Evolutionary conservation across 257 asterid genomes (phyloP).

Genomic region (Ocimum tenuiflorum): DNA sequence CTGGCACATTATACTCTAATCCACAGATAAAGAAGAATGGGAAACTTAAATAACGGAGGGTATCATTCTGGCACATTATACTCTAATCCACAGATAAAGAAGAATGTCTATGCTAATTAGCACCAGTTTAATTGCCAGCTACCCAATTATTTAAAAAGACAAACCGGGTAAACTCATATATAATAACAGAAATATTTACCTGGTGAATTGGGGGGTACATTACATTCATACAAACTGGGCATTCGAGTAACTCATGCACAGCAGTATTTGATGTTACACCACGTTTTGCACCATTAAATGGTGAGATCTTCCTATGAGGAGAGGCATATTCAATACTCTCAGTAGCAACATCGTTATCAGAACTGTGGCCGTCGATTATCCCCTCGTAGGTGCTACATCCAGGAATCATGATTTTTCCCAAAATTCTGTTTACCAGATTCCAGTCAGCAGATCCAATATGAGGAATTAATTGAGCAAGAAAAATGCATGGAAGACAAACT

Average conservation of each 20-base stretch:
- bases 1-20: background rate
- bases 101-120: background rate
- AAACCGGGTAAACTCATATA: background rate
- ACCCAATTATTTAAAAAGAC: background rate
- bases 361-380: conserved; percentile 28
- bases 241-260: conserved; percentile 68
- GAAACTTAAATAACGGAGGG: background rate
- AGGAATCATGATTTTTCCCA: conserved; percentile 45
- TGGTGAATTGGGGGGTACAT: conserved; percentile 86
- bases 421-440: conserved; percentile 2
- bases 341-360: conserved; percentile 37
- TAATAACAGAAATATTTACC: conserved; percentile 34
- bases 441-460: conserved; percentile 17
- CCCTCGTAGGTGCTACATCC: conserved; percentile 43
- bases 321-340: conserved; percentile 42
- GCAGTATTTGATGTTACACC: conserved; percentile 46
- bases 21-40: background rate
- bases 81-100: background rate
- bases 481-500: background rate
- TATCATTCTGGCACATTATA: background rate
- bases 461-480: conserved; percentile 14
- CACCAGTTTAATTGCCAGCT: background rate
- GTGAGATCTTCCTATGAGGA: conserved; percentile 37
- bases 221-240: conserved; percentile 62
- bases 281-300: conserved; percentile 33